A percentile compares a stretch with the other conserved stretches of the same genome.
These are phyloP conservation scores for Carex sylvatica DNA, from an alignment of 202 grass and related monocot genomes.

Conservation along the genomic window DNA sequence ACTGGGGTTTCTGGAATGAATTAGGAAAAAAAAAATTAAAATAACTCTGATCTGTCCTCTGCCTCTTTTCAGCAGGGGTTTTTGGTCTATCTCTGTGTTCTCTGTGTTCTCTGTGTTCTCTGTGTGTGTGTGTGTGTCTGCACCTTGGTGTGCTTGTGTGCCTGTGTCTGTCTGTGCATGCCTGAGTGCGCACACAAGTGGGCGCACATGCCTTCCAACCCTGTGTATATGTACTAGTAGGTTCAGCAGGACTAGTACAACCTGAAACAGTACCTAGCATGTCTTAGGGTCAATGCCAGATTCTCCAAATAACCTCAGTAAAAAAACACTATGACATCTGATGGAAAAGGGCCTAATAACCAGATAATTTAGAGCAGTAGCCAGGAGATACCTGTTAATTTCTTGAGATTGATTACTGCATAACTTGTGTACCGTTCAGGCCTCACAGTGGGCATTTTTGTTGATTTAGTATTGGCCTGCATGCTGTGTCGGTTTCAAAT, in stretches of 20 bases:
- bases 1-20: constrained; percentile 72
- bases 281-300: not conserved
- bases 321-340: not conserved
- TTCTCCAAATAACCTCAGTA: not conserved
- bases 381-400: not conserved
- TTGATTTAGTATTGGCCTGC: too few relatives aligned
- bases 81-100: constrained; percentile 22
- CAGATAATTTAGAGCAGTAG: not conserved
- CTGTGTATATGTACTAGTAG: not conserved
- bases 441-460: too few relatives aligned
- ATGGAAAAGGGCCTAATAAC: not conserved
- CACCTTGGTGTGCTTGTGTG: not conserved
- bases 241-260: not conserved
- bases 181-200: not conserved
- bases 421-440: not conserved
- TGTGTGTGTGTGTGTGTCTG: not conserved
- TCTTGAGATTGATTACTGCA: not conserved
- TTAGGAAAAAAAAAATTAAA: constrained; percentile 50
- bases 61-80: constrained; percentile 28
- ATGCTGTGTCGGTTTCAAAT: too few relatives aligned
- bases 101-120: not conserved
- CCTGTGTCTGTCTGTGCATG: constrained; percentile 17
- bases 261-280: not conserved
- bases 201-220: not conserved
- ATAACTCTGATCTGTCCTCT: constrained; percentile 21